Conservation (phyloP, 768 basidiomycete genomes). For the Xerocomellus chrysenteron region DNA sequence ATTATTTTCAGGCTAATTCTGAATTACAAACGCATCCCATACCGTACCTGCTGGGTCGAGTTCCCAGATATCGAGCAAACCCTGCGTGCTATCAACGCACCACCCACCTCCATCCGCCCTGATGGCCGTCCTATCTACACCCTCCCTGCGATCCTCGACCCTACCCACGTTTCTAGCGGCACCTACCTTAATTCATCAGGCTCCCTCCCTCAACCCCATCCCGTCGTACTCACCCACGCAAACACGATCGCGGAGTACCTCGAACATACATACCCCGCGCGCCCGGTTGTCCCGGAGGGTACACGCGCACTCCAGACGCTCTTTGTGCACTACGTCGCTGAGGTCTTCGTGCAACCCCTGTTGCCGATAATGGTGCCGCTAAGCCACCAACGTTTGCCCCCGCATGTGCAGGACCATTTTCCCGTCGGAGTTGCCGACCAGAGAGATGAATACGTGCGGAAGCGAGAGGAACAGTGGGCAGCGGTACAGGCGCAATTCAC, state of each 20-base stretch:
- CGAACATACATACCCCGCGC: constrained; percentile 64
- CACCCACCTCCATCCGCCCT: constrained; percentile 49
- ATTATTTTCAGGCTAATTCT: constrained; percentile 55
- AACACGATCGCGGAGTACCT: constrained; percentile 72
- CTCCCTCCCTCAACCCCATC: constrained; percentile 38
- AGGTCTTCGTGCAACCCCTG: constrained; percentile 62
- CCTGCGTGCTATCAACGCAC: constrained; percentile 56
- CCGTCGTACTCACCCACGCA: constrained; percentile 56
- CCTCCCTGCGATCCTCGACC: constrained; percentile 69
- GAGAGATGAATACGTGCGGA: constrained; percentile 21
- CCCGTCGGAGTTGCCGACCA: constrained; percentile 10
- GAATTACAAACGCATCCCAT: constrained; percentile 73
- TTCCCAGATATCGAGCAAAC: constrained; percentile 66
- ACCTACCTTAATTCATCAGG: background rate
- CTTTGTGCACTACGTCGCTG: constrained; percentile 70
- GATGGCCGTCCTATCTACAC: constrained; percentile 66
- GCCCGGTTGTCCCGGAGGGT: constrained; percentile 70
- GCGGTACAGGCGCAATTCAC: constrained; percentile 67
- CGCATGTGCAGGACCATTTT: constrained; percentile 55
- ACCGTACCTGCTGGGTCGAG: constrained; percentile 70
- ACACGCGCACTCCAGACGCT: constrained; percentile 65
- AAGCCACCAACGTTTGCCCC: constrained; percentile 59
- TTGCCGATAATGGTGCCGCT: constrained; percentile 70
- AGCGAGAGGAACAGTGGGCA: constrained; percentile 63
- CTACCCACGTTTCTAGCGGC: constrained; percentile 23